Conservation (phyloP, 2,329 filamentous ascomycete genomes). For the Drechslerella dactyloides region DNA sequence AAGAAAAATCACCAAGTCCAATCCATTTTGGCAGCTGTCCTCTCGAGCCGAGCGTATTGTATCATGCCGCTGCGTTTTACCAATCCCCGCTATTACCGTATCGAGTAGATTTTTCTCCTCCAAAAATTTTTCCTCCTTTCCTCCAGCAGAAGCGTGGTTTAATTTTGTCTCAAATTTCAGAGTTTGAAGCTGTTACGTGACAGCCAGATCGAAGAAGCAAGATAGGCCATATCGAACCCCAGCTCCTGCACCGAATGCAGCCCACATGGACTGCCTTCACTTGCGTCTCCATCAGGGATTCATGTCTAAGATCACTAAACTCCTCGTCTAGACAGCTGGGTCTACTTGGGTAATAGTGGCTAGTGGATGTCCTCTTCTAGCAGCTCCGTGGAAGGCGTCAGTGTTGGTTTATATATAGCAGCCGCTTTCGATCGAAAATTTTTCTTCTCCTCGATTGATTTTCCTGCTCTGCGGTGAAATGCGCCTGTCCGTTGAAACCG, state of each 20-base stretch:
- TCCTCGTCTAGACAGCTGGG: conserved; percentile 8
- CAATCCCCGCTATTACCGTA: conserved; percentile 10
- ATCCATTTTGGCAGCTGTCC: conserved; percentile 31
- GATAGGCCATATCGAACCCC: conserved; percentile 38
- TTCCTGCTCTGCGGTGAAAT: conserved; percentile 4
- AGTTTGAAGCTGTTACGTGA: conserved; percentile 25
- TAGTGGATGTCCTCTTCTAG: conserved; percentile 46
- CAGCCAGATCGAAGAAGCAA: conserved; percentile 24
- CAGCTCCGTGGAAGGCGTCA: conserved; percentile 30
- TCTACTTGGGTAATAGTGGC: conserved; percentile 47
- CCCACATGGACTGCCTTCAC: conserved; percentile 42
- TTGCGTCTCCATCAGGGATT: conserved; percentile 48
- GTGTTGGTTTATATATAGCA: conserved; percentile 49
- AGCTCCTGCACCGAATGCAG: conserved; percentile 49
- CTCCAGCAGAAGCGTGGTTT: not conserved
- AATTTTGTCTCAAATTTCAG: conserved; percentile 37
- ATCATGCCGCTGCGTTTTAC: conserved; percentile 11
- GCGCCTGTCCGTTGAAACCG: conserved; percentile 25
- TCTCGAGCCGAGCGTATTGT: not conserved
- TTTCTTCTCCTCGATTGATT: conserved; percentile 16
- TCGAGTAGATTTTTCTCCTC: not conserved
- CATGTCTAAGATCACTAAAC: conserved; percentile 47
- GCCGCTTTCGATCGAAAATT: conserved; percentile 43
- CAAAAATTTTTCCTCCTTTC: conserved; percentile 1
- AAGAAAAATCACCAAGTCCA: not conserved